Conservation (phyloP, 371 early-diverging fungal genomes). For the Rhizomucor pusillus region DNA sequence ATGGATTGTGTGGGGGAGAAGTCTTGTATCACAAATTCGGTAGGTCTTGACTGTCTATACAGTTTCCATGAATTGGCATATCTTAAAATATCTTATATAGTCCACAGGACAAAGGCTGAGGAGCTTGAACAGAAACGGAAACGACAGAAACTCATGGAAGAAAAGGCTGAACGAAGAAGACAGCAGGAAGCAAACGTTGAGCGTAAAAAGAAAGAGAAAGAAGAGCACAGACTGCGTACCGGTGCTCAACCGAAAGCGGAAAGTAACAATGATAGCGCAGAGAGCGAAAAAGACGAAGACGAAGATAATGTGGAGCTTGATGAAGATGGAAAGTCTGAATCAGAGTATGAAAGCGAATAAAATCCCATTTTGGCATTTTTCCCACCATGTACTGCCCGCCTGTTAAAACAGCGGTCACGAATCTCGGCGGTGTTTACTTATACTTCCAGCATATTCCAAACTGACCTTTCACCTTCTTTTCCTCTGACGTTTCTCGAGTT, state of each 20-base stretch:
- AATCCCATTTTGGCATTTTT: no score
- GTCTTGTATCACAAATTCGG: constrained; percentile 80
- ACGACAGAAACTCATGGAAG: constrained; percentile 54
- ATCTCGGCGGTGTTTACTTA: no score
- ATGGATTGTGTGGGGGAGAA: constrained; percentile 91
- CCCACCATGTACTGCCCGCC: no score
- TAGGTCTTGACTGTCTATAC: constrained; percentile 22
- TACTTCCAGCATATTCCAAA: no score
- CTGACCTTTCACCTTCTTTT: no score
- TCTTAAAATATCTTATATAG: constrained; percentile 20
- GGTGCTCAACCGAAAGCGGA: constrained; percentile 17
- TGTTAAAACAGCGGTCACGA: no score
- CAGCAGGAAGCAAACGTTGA: constrained; percentile 84
- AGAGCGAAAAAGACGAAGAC: constrained; percentile 32
- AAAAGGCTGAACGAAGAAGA: constrained; percentile 67
- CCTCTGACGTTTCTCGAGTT: no score
- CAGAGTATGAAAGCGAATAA: constrained; percentile 13
- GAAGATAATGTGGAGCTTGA: constrained; percentile 27
- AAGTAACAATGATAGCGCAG: constrained; percentile 30
- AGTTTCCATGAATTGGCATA: background rate
- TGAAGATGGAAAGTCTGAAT: constrained; percentile 16
- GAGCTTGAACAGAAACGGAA: constrained; percentile 56
- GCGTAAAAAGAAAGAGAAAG: constrained; percentile 67
- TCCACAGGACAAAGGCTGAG: constrained; percentile 73
- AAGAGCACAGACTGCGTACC: constrained; percentile 31